A percentile compares a stretch with the other conserved stretches of the same genome.
These are phyloP conservation scores for Yamadazyma takamatsuzukensis DNA, from an alignment of 805 yeast genomes.

Conservation along the genomic window DNA sequence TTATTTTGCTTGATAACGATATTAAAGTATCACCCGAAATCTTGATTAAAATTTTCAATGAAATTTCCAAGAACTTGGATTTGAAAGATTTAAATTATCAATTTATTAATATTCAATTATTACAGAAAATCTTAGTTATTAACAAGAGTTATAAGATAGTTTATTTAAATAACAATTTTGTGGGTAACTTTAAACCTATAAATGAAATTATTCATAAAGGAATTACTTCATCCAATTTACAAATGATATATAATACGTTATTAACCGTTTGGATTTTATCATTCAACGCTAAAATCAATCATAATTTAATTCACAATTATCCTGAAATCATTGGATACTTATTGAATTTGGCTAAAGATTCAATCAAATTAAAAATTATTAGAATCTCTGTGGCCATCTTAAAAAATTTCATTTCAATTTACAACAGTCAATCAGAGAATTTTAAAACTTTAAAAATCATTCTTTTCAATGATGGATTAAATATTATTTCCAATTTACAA, in stretches of 20 bases:
- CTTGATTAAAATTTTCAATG: constrained; percentile 35
- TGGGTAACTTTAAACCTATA: constrained; percentile 30
- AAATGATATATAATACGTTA: constrained; percentile 77
- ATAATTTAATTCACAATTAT: constrained; percentile 47
- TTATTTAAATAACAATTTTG: constrained; percentile 38
- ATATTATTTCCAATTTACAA: constrained; percentile 61
- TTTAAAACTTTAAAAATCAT: constrained; percentile 60
- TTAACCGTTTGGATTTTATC: constrained; percentile 82
- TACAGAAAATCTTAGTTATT: constrained; percentile 58
- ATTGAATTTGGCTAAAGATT: constrained; percentile 62
- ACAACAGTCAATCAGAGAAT: constrained; percentile 23
- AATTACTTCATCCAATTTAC: constrained; percentile 48
- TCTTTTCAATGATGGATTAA: constrained; percentile 71
- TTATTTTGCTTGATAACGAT: constrained; percentile 40
- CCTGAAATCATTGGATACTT: constrained; percentile 51
- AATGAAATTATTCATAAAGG: constrained; percentile 12
- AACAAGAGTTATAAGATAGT: constrained; percentile 49
- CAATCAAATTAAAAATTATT: constrained; percentile 89
- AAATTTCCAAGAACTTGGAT: constrained; percentile 29
- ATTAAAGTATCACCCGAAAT: constrained; percentile 35
- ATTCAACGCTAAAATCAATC: constrained; percentile 56
- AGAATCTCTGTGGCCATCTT: constrained; percentile 78
- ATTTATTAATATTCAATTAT: constrained; percentile 58
- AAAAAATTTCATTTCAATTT: constrained; percentile 50
- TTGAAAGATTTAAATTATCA: constrained; percentile 45